Base-by-base conservation (phyloP, 2,329 filamentous ascomycete species). In the Trichophyton mentagrophytes region DNA sequence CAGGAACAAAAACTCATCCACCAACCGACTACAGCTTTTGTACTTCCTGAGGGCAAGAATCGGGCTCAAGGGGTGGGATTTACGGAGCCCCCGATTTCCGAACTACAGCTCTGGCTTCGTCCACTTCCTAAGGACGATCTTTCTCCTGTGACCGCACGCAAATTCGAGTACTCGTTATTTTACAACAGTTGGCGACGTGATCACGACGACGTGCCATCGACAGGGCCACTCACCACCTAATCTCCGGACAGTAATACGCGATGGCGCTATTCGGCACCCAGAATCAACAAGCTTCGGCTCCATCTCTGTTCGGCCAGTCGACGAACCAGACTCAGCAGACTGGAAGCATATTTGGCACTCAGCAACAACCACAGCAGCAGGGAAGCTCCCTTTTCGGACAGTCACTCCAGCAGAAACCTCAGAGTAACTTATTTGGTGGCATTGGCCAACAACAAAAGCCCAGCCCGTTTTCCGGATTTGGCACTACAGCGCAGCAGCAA, bases 391-490 rank as follows among this genome's bases (percentile, higher is more conserved):
- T 53, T 6, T 63, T 63, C 49, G 62, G 62, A 11, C 25, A 53
- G 33, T 33, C 59, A 30, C 55, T 57, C 58, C 66, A 66, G 61
- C 63, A 68, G 47, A 64, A 67, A 38, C 57, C 61, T 38, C 61
- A 62, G 38, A 64, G 62, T 57, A 66, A 69, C 38, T 64, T 72
- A 3, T 68, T 67, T 59, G 60, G 64, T 42, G 58, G 58, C 8
- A 64, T 67, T 47, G 62, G 79, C 60, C 73, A 71, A 55, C 69
- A 67, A 47, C 25, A 64, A 57, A 65, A 59, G 17, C 69, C 70
- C 40, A 71, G 72, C 49, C 51, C 79, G 4, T 80, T 80, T 62
- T 76, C 76, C 44, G 70, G 65, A 42, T 62, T 70, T 3, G 70
- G 67, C 36, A 61, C 65, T 61, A 67, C 62, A 64, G 67, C 71